Percentiles rank a stretch among this genome's conserved stretches.
phyloP scores from a whole-genome alignment of 306 rosid genomes.

The Delonix regia region DNA sequence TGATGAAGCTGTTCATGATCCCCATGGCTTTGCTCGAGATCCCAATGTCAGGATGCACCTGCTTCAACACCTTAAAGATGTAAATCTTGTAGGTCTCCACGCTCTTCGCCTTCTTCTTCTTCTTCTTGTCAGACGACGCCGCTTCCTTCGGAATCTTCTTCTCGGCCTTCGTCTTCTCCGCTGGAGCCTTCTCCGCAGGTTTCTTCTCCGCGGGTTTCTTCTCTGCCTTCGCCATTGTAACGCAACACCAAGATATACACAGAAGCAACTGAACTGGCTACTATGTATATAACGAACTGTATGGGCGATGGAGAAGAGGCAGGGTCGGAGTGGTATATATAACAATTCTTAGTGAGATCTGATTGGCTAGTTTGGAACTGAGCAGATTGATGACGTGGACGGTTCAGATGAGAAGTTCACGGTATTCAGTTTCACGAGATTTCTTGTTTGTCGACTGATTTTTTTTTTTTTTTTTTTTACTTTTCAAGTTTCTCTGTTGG shows the following conservation, averaged over 20 bases:
- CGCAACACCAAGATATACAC: background rate
- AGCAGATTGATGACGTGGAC: slow-evolving; percentile 23
- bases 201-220: slow-evolving; percentile 19
- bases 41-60: slow-evolving; percentile 3
- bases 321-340: background rate
- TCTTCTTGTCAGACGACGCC: background rate
- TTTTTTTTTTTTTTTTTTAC: too few species aligned
- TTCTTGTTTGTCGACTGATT: too few species aligned
- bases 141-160: slow-evolving; percentile 36
- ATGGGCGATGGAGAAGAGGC: rapidly evolving
- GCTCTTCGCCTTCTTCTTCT: slow-evolving; percentile 17
- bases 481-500: too few species aligned
- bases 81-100: slow-evolving; percentile 26
- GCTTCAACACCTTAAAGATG: slow-evolving; percentile 42
- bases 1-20: too few species aligned
- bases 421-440: background rate
- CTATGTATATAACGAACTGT: too few species aligned
- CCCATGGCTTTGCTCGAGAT: too few species aligned
- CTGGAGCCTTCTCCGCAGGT: slow-evolving; percentile 26
- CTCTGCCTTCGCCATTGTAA: slow-evolving; percentile 35
- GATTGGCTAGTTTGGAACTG: background rate
- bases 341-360: background rate
- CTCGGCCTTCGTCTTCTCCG: slow-evolving; percentile 35
- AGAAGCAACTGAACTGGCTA: background rate
- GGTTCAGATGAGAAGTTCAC: background rate